Evolutionary conservation across 345 rosid species (phyloP).

Genomic region (Lagerstroemia speciosa): DNA sequence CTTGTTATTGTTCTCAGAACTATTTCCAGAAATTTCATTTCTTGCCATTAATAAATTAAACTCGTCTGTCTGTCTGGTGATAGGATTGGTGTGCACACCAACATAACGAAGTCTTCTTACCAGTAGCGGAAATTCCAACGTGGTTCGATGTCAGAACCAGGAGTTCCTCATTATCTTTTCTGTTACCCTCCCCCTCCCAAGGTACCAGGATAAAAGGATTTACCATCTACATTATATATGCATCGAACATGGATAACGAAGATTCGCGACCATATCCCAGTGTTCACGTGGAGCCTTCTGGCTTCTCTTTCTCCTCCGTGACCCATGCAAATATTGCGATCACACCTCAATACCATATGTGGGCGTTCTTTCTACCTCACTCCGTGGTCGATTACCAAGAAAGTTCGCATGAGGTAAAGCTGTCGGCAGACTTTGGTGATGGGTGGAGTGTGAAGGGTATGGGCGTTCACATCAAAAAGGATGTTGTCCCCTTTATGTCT

Average conservation of each 20-base stretch:
- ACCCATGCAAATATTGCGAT: not conserved
- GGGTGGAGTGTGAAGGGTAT: conserved; percentile 2
- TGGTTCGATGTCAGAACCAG: not conserved
- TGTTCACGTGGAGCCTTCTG: not conserved
- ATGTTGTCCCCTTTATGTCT: not conserved
- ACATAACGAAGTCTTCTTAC: not conserved
- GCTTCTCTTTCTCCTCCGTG: not conserved
- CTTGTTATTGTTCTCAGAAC: too few species aligned
- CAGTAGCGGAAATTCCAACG: not conserved
- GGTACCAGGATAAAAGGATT: not conserved
- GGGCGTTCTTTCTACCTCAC: not conserved
- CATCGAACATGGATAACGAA: not conserved
- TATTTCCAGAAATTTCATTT: too few species aligned
- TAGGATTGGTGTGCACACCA: conserved; percentile 5
- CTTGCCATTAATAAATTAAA: too few species aligned
- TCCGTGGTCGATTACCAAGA: not conserved
- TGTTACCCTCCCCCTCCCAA: not conserved
- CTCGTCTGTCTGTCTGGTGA: not conserved
- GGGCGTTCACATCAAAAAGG: not conserved
- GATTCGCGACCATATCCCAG: not conserved
- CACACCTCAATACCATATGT: not conserved
- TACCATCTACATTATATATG: not conserved
- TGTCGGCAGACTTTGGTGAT: not conserved
- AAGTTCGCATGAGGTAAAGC: not conserved
- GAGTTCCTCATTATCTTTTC: not conserved